Base-by-base conservation (phyloP, 2,329 filamentous ascomycete species). In the Colletotrichum incanum region DNA sequence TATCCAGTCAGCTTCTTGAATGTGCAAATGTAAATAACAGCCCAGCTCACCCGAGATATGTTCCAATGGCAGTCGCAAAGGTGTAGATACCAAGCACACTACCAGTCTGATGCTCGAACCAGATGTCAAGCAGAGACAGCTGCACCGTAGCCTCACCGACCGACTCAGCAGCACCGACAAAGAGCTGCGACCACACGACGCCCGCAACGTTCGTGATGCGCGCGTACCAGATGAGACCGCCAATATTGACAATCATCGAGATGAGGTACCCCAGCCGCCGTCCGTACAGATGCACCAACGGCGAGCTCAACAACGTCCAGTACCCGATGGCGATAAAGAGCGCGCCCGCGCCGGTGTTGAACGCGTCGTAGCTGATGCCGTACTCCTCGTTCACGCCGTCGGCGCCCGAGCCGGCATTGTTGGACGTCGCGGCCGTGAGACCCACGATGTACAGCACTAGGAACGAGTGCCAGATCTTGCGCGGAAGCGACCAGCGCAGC, bases 271-370 rank as follows among this genome's bases (percentile, higher is more conserved):
- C 80, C 58, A 88, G 82, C 11, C 87, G 84, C 11, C 88, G 84
- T 54, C 88, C 88, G 75, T 89, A 90, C 0, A 90, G 78, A 76
- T 86, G 86, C 2, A 88, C 86, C 26, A 85, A 83, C 0, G 88
- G 87, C 23, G 86, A 87, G 43, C 86, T 84, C 18, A 90, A 80
- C 59, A 90, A 77, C 1, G 86, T 87, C 80, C 86, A 88, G 75
- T 88, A 89, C 6, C 88, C 88, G 65, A 90, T 89, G 3, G 84
- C 86, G 43, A 88, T 76, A 75, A 90, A 90, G 59, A 90, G 77
- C 2, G 90, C 86, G 31, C 87, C 88, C 0, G 87, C 88, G n/a
- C 86, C 87, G 5, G 85, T 88, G 65, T 90, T 89, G 78, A 88
- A 87, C 7, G 85, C 82, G 43, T 81, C 80, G 75, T 88, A 89